These are phyloP conservation scores for Leishmania guyanensis DNA, from an alignment of 208 protist genomes.

Conservation along the genomic window DNA sequence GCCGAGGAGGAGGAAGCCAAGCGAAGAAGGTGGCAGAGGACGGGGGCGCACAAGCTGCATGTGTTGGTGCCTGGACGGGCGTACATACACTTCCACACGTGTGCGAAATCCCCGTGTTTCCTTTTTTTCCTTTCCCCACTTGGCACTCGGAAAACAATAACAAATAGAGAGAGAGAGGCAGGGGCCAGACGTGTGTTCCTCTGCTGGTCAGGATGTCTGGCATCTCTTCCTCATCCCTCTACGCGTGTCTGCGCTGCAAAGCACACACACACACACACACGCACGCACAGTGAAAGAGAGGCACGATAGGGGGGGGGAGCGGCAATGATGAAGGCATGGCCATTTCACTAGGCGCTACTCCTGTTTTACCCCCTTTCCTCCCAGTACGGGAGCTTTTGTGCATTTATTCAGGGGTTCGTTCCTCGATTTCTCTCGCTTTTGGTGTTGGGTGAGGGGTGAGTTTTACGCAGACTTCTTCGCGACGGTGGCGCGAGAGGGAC, in stretches of 20 bases:
- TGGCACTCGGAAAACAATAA: neutral
- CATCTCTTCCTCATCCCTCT: no score
- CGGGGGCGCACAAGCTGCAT: no score
- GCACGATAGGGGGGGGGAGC: neutral
- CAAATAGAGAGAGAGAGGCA: neutral
- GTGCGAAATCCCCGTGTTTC: neutral
- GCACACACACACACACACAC: neutral
- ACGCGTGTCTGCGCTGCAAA: neutral
- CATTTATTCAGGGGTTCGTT: neutral
- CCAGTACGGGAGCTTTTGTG: neutral
- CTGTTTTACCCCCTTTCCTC: neutral
- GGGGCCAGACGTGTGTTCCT: no score
- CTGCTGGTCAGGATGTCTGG: no score
- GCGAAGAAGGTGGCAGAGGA: no score
- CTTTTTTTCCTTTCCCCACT: neutral
- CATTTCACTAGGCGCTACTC: neutral
- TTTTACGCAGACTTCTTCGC: constrained; percentile 33
- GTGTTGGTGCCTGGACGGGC: neutral
- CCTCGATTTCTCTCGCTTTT: neutral
- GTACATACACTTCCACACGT: neutral
- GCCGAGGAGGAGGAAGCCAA: no score
- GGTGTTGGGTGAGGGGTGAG: no score
- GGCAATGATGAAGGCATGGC: neutral
- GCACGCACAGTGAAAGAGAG: neutral
- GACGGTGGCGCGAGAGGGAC: constrained; percentile 20